A percentile compares a stretch with the other conserved stretches of the same genome.
Conservation (phyloP, 495 filamentous ascomycete species). For the Terfezia boudieri region DNA sequence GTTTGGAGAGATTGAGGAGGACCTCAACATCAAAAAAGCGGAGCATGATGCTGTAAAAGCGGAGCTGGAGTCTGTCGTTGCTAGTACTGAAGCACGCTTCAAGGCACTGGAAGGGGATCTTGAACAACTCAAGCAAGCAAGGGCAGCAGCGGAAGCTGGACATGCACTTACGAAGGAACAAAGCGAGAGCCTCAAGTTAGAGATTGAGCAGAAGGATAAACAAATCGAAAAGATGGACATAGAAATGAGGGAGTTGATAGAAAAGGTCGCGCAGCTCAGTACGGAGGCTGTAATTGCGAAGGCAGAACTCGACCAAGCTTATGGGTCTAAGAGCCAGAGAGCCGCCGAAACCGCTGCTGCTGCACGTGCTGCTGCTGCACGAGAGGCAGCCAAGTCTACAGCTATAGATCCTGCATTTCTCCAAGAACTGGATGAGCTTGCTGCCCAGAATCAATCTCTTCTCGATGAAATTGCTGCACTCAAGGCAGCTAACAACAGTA, state of each 20-base stretch:
- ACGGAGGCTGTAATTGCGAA: slow-evolving; percentile 81
- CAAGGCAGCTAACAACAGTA: slow-evolving; percentile 24
- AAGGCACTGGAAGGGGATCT: slow-evolving; percentile 13
- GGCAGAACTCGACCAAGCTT: slow-evolving; percentile 86
- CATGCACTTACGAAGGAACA: slow-evolving; percentile 2
- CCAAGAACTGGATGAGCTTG: slow-evolving; percentile 42
- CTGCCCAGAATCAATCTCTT: slow-evolving; percentile 34
- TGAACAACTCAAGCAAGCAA: slow-evolving; percentile 4
- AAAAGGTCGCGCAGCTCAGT: slow-evolving; percentile 62
- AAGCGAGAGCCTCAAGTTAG: slow-evolving; percentile 5
- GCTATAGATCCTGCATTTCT: slow-evolving; percentile 34
- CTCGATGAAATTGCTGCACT: slow-evolving; percentile 35
- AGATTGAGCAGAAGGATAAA: slow-evolving; percentile 22
- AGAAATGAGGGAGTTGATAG: slow-evolving; percentile 54
- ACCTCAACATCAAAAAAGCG: slow-evolving; percentile 20
- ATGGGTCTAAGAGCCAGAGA: slow-evolving; percentile 54
- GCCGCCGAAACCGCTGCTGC: slow-evolving; percentile 49
- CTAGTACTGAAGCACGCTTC: slow-evolving; percentile 8
- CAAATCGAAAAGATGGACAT: slow-evolving; percentile 31
- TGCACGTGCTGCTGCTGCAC: slow-evolving; percentile 6
- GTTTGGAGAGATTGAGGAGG: slow-evolving; percentile 26
- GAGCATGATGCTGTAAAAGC: slow-evolving; percentile 1
- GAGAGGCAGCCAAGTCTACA: slow-evolving; percentile 13
- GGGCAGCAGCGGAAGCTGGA: slow-evolving; percentile 6
- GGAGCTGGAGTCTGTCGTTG: slow-evolving; percentile 9